Conservation (phyloP, 2,329 filamentous ascomycete genomes). For the Ophiosphaerella herpotricha region DNA sequence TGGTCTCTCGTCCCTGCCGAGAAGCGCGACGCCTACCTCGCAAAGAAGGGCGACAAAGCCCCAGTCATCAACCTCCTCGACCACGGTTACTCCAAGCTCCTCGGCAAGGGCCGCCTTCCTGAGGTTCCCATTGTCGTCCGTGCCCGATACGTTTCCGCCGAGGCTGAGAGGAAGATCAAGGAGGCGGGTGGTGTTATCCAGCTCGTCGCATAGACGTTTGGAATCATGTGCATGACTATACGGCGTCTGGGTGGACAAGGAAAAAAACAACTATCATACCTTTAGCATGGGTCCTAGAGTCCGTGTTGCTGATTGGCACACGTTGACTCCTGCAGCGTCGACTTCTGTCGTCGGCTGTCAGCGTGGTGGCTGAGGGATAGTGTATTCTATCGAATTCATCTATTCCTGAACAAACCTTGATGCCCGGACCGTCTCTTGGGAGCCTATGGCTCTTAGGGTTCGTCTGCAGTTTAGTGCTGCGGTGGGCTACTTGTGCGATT, state of each 20-base stretch:
- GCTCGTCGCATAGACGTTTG: slow-evolving; percentile 77
- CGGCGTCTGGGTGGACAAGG: slow-evolving; percentile 32
- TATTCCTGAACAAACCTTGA: slow-evolving; percentile 58
- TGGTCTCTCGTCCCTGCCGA: slow-evolving; percentile 94
- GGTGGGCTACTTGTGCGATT: background rate
- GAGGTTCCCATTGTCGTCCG: slow-evolving; percentile 92
- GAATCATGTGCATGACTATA: slow-evolving; percentile 28
- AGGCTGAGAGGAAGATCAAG: slow-evolving; percentile 99
- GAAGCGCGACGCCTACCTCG: slow-evolving; percentile 89
- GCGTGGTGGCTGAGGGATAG: slow-evolving; percentile 60
- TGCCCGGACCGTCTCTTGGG: slow-evolving; percentile 2
- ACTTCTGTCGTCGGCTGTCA: slow-evolving; percentile 27
- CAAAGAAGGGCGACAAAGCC: slow-evolving; percentile 85
- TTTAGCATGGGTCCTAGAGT: slow-evolving; percentile 33
- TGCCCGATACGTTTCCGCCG: slow-evolving; percentile 91
- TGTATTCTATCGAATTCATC: slow-evolving; percentile 49
- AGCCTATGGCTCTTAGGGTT: slow-evolving; percentile 1
- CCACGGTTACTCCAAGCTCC: slow-evolving; percentile 97
- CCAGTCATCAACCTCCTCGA: slow-evolving; percentile 97
- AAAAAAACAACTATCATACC: slow-evolving; percentile 22
- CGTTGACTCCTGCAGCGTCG: slow-evolving; percentile 38
- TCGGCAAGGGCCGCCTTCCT: slow-evolving; percentile 96
- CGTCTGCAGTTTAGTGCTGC: slow-evolving; percentile 1
- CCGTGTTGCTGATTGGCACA: slow-evolving; percentile 28
- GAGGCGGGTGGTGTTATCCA: slow-evolving; percentile 95